Conservation (phyloP, 1,139 yeast species). For the Geotrichum siamense region DNA sequence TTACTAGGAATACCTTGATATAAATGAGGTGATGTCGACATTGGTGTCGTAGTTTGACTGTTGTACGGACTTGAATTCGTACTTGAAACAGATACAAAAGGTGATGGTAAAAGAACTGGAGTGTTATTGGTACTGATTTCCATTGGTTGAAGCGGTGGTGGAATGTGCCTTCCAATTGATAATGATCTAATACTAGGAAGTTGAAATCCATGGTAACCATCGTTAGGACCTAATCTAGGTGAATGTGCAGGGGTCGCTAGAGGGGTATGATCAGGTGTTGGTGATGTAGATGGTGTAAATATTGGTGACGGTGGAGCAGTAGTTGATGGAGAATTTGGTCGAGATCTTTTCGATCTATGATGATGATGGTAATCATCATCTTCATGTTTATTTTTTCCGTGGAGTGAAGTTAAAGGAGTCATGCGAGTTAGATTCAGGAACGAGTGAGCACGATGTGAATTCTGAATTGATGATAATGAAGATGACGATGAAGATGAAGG, state of each 20-base stretch:
- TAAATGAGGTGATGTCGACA: conserved; percentile 7
- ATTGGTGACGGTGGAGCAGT: conserved; percentile 55
- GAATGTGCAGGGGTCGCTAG: conserved; percentile 54
- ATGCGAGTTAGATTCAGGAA: conserved; percentile 48
- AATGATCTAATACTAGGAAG: conserved; percentile 37
- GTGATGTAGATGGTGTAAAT: conserved; percentile 36
- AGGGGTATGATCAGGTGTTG: conserved; percentile 51
- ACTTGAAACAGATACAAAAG: conserved; percentile 7
- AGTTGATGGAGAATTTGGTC: conserved; percentile 74
- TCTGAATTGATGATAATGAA: conserved; percentile 26
- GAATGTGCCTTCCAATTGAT: conserved; percentile 32
- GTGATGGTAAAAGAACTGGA: conserved; percentile 8
- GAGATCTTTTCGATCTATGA: conserved; percentile 53
- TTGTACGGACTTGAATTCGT: conserved; percentile 5
- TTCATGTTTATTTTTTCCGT: conserved; percentile 23
- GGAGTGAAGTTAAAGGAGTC: conserved; percentile 44
- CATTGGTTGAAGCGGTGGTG: conserved; percentile 34
- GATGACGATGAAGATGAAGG: conserved; percentile 23
- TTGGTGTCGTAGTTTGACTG: conserved; percentile 1
- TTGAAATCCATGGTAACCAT: conserved; percentile 29
- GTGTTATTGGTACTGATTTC: conserved; percentile 27
- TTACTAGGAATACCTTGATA: not conserved
- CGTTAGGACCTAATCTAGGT: conserved; percentile 42
- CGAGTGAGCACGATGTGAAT: conserved; percentile 33
- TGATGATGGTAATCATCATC: conserved; percentile 42